A percentile compares a stretch with the other conserved stretches of the same genome.
phyloP scores from a whole-genome alignment of 1,139 yeast species.

The Hyphopichia pseudoburtonii region DNA sequence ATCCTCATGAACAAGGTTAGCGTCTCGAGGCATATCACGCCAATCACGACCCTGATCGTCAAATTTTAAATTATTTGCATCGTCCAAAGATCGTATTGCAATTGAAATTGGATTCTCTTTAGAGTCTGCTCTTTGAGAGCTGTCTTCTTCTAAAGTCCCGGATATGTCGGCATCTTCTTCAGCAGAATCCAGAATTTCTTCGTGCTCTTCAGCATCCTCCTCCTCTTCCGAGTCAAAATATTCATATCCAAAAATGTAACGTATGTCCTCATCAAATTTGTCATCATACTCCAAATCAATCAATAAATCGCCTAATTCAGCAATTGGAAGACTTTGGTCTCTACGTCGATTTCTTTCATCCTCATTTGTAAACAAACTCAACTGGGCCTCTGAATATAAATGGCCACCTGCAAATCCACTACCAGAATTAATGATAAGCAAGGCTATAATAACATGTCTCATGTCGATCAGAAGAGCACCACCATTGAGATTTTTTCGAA shows the following conservation, averaged over 20 bases:
- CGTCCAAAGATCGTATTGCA: constrained; percentile 32
- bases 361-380: constrained; percentile 12
- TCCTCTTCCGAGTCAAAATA: constrained; percentile 31
- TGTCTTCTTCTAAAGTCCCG: constrained; percentile 1
- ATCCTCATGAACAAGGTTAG: constrained; percentile 31
- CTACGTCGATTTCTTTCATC: constrained; percentile 19
- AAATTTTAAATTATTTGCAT: constrained; percentile 37
- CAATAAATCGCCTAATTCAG: constrained; percentile 53
- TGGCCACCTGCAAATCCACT: constrained; percentile 18
- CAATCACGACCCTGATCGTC: constrained; percentile 65
- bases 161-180: constrained; percentile 3
- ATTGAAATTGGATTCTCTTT: constrained; percentile 18
- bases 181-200: constrained; percentile 4
- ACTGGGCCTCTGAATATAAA: not conserved
- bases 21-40: constrained; percentile 67
- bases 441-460: constrained; percentile 34
- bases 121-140: not conserved
- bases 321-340: constrained; percentile 23
- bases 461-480: constrained; percentile 56
- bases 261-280: constrained; percentile 69
- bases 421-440: constrained; percentile 27
- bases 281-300: constrained; percentile 64
- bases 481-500: constrained; percentile 56
- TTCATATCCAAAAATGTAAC: constrained; percentile 69
- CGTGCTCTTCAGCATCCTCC: constrained; percentile 13